Evolutionary conservation across 2,329 filamentous ascomycete genomes (phyloP).

Genomic region (Nakataea oryzae): DNA sequence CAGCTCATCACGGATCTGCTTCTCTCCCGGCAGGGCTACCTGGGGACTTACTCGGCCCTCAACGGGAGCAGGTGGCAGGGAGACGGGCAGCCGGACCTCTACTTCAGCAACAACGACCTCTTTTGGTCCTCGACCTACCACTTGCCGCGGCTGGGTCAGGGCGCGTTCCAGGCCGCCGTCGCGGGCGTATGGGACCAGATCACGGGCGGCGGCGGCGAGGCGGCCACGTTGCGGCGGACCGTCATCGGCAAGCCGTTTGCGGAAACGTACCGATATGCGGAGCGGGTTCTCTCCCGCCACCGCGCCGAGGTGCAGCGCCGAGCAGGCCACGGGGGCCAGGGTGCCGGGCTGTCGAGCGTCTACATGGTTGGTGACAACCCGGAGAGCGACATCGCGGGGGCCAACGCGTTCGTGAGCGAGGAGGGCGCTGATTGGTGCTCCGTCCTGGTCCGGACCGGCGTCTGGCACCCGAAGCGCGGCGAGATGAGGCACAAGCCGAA

Average conservation of each 20-base stretch:
- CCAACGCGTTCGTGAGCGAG: conserved; percentile 61
- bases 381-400: conserved; percentile 82
- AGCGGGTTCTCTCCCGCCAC: conserved; percentile 57
- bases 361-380: conserved; percentile 95
- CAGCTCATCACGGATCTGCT: conserved; percentile 78
- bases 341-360: conserved; percentile 51
- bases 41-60: conserved; percentile 68
- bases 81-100: conserved; percentile 69
- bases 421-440: conserved; percentile 36
- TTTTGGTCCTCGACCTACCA: conserved; percentile 82
- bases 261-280: conserved; percentile 74
- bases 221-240: conserved; percentile 43
- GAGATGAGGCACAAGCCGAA: conserved; percentile 13
- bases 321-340: conserved; percentile 7
- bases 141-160: conserved; percentile 80
- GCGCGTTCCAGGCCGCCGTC: conserved; percentile 76
- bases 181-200: conserved; percentile 68
- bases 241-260: conserved; percentile 76
- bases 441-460: conserved; percentile 21
- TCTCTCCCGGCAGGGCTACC: conserved; percentile 63
- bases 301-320: conserved; percentile 29
- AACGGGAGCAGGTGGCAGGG: conserved; percentile 77
- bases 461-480: conserved; percentile 14
- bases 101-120: conserved; percentile 84
- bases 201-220: conserved; percentile 52